Base-by-base conservation (phyloP, 495 filamentous ascomycete species). In the Gamarada debralockiae region DNA sequence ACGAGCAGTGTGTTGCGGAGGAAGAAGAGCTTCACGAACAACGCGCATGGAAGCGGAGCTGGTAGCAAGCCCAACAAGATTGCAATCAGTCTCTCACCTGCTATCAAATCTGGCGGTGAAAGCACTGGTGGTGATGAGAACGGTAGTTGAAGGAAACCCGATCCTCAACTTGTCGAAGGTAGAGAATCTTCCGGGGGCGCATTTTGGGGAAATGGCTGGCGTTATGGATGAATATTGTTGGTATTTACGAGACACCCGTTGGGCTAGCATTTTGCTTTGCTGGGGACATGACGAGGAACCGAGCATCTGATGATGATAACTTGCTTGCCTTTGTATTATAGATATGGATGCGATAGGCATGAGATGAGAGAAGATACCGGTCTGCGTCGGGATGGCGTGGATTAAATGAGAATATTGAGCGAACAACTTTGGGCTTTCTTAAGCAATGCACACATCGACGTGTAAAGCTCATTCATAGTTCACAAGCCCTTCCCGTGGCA, bases 1-100 rank as follows among this genome's bases (percentile, higher is more conserved):
- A 45, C 40, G 1, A 46, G 29, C 29, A 52, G 39, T 21, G 22
- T 54, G 13, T 37, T 65, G 22, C 22, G 47, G 23, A 57, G 50
- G 37, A 65, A 60, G 34, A 62, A 55, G 45, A 64, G 53, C 23
- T 61, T 65, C 29, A 51, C 39, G n/a, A 55, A 48, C 18, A 52
- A 31, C 24, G 15, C 43, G 15, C 50, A 58, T 58, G 51, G 46
- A 25, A 48, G 36, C 21, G 53, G 53, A 39, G n/a, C 34, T 17
- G 27, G 27, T 12, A 34, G 36, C 24, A 60, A 56, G 38, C 21
- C 53, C 23, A 58, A 55, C 17, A 65, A 62, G 39, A 65, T 65
- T 22, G 58, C 62, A 14, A 65, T 65, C 36, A 59, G 56, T 51
- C 52, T 65, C 23, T 57, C 58, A 15, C 39, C 62, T 37, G 62